These are phyloP conservation scores for Annulohypoxylon bovei DNA, from an alignment of 495 filamentous ascomycete species.

Conservation along the genomic window DNA sequence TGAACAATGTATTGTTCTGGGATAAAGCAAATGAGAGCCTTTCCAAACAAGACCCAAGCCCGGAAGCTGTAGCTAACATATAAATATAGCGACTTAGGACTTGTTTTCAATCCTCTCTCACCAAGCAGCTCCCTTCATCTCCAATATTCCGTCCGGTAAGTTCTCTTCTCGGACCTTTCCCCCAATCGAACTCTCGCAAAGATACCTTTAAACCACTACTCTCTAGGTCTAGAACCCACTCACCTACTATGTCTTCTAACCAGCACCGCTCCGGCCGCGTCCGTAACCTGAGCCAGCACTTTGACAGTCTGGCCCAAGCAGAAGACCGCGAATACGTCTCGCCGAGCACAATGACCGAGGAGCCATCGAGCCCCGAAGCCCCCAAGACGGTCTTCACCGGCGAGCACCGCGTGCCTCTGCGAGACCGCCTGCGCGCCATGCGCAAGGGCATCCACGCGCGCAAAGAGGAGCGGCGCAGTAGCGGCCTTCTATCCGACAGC, in stretches of 20 bases:
- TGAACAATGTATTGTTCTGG: neutral
- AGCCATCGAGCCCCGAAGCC: neutral
- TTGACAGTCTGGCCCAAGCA: neutral
- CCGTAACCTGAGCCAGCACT: neutral
- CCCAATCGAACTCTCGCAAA: neutral
- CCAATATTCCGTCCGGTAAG: neutral
- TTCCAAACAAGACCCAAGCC: neutral
- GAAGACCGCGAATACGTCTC: neutral
- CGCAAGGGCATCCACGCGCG: constrained; percentile 1
- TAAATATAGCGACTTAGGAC: neutral
- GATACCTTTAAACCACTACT: neutral
- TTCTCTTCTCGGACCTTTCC: neutral
- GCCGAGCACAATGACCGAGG: neutral
- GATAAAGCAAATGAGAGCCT: neutral
- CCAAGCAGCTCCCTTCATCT: neutral
- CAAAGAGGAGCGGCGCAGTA: neutral
- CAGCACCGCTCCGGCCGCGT: neutral
- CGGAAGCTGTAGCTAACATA: neutral
- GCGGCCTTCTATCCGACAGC: neutral
- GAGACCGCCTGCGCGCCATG: constrained; percentile 3
- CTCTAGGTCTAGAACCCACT: neutral
- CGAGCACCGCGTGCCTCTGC: constrained; percentile 10
- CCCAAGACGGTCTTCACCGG: constrained; percentile 13
- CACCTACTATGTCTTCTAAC: constrained; percentile 8
- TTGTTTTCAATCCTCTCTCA: neutral